These are phyloP conservation scores for Suillus sp. DNA, from an alignment of 768 basidiomycete species.

Conservation along the genomic window DNA sequence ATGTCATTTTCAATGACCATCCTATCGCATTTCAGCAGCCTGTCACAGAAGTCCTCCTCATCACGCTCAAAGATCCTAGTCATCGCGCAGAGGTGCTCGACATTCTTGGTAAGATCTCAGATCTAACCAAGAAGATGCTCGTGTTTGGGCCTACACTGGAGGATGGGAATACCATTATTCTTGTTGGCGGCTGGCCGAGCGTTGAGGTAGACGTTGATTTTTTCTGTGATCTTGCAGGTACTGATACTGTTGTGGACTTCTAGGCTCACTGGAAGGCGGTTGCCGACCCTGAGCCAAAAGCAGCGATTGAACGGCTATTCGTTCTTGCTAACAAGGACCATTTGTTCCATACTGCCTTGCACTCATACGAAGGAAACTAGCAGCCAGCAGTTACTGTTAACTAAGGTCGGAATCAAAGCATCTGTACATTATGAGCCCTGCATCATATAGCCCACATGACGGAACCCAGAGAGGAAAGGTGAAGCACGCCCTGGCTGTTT, in stretches of 20 bases:
- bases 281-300: constrained; percentile 11
- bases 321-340: constrained; percentile 22
- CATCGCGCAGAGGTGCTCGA: constrained; percentile 22
- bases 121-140: constrained; percentile 15
- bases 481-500: background rate
- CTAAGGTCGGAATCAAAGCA: background rate
- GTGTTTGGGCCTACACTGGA: constrained; percentile 25
- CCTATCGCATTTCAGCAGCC: constrained; percentile 23
- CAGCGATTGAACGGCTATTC: constrained; percentile 13
- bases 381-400: no score
- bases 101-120: constrained; percentile 16
- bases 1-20: constrained; percentile 24
- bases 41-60: constrained; percentile 24
- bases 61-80: constrained; percentile 26
- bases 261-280: constrained; percentile 22
- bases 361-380: background rate
- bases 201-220: constrained; percentile 25
- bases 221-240: background rate
- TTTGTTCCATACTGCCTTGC: constrained; percentile 18
- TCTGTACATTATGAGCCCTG: background rate
- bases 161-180: constrained; percentile 24
- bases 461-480: background rate
- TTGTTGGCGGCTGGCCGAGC: constrained; percentile 25
- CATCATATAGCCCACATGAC: background rate
- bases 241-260: background rate